Conservation (phyloP, 805 yeast genomes). For the Torulaspora gathmanii region DNA sequence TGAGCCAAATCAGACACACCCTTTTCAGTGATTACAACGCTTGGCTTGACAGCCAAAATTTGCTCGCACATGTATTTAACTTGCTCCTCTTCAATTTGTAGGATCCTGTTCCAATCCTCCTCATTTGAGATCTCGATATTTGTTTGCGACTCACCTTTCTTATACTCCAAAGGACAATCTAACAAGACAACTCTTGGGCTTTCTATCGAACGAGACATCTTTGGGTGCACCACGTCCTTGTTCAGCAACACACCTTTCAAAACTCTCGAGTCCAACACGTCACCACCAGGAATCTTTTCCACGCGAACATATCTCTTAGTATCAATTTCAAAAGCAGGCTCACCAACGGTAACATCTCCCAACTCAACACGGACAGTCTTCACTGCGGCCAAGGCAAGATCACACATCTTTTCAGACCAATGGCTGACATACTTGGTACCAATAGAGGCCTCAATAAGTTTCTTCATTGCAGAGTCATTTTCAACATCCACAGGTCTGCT, state of each 20-base stretch:
- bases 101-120: constrained; percentile 90
- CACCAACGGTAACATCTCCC: constrained; percentile 42
- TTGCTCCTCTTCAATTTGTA: constrained; percentile 98
- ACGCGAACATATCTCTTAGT: constrained; percentile 87
- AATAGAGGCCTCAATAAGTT: constrained; percentile 82
- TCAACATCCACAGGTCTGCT: constrained; percentile 78
- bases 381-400: constrained; percentile 81
- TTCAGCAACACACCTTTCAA: constrained; percentile 88
- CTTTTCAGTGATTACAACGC: constrained; percentile 92
- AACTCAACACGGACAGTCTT: constrained; percentile 65
- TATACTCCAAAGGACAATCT: constrained; percentile 96
- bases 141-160: constrained; percentile 98
- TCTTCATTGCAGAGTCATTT: constrained; percentile 82
- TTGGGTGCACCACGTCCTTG: constrained; percentile 98
- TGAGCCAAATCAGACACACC: constrained; percentile 98
- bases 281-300: constrained; percentile 98
- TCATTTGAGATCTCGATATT: constrained; percentile 95
- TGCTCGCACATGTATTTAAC: constrained; percentile 82
- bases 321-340: constrained; percentile 73
- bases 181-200: constrained; percentile 84
- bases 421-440: constrained; percentile 92
- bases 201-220: constrained; percentile 85
- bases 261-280: constrained; percentile 81
- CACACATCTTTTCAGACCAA: constrained; percentile 91
- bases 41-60: constrained; percentile 80